Evolutionary conservation across 1,284 basidiomycete species (phyloP), one percentile per base, ranked within the genome.

Genomic region (Laetiporus sulphureus): DNA sequence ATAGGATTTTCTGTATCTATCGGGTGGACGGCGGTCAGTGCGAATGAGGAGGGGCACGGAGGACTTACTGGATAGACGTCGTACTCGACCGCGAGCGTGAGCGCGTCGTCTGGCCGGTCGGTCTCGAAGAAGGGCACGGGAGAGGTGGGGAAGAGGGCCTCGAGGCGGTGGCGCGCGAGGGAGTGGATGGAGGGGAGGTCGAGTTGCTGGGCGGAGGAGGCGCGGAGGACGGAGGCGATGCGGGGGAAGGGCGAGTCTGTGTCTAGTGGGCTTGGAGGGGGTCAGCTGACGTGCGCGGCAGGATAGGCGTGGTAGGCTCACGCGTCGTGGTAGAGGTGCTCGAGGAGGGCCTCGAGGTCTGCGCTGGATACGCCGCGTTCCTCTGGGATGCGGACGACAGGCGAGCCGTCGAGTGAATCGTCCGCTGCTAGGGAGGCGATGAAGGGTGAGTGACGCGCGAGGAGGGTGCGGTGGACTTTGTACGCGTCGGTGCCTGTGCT

Each of bases 291-390:
- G 35, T 22, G 16, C 15, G 23, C 2, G 27, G 25, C 3, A 27
- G 11, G 36, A 20, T 24, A 5, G 27, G 36, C 11, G 13, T 20
- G 13, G 25, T 11, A 25, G 16, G 71, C 77, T 67, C 59, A 84
- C 81, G 59, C 58, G 51, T 81, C 73, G 51, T 81, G 76, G 54
- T 84, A 84, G 22, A 84, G 55, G 58, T 82, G 71, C 42, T 71
- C 69, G 10, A 84, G 57, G 32, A 86, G 56, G 1, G 63, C 64
- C 37, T 72, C 70, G 7, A 83, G 65, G 55, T 84, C 79, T 22
- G 57, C 54, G 16, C 62, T 60, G 15, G 51, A 53, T 30, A 76
- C 63, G 3, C 51, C 59, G 5, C 55, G 53, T 23, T 55, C 57
- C 30, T 57, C 49, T 45, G 65, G 56, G 58, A 71, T 60, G 39